phyloP scores from a whole-genome alignment of 2,329 filamentous ascomycete genomes.

The Tolypocladium capitatum region DNA sequence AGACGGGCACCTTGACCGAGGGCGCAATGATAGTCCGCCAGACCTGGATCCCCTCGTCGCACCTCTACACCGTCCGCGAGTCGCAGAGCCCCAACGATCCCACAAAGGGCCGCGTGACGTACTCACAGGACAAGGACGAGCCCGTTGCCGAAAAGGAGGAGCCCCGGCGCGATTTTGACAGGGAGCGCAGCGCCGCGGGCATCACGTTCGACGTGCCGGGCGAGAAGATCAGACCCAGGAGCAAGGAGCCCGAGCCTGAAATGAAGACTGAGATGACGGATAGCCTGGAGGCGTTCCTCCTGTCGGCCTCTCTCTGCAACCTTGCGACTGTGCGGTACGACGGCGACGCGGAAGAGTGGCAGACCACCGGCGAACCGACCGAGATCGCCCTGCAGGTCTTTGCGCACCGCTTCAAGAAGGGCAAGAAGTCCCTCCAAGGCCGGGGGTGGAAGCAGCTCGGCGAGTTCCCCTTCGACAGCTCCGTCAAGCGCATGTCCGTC shows the following conservation, averaged over 20 bases:
- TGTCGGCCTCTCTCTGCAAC: slow-evolving; percentile 52
- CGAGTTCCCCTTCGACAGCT: slow-evolving; percentile 69
- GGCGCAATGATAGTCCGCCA: slow-evolving; percentile 59
- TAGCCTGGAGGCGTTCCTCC: slow-evolving; percentile 35
- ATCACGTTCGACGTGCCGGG: slow-evolving; percentile 51
- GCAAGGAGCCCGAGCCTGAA: slow-evolving; percentile 18
- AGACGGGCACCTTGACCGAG: slow-evolving; percentile 57
- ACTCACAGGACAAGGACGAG: slow-evolving; percentile 24
- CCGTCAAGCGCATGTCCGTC: slow-evolving; percentile 69
- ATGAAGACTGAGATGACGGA: slow-evolving; percentile 33
- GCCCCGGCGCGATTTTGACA: slow-evolving; percentile 41
- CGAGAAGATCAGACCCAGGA: slow-evolving; percentile 32
- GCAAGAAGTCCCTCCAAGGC: slow-evolving; percentile 38
- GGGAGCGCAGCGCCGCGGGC: slow-evolving; percentile 44
- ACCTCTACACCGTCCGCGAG: slow-evolving; percentile 46
- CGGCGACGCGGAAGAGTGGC: slow-evolving; percentile 44
- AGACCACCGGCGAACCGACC: slow-evolving; percentile 57
- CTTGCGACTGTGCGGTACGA: slow-evolving; percentile 44
- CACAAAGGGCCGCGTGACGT: slow-evolving; percentile 40
- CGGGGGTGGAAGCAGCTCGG: slow-evolving; percentile 49
- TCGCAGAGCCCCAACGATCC: slow-evolving; percentile 49
- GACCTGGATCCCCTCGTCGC: slow-evolving; percentile 47
- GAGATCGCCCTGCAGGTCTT: slow-evolving; percentile 69
- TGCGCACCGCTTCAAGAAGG: slow-evolving; percentile 50
- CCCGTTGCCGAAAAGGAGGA: slow-evolving; percentile 19